phyloP scores from a whole-genome alignment of 768 basidiomycete species.

The Pleurotus tuoliensis region DNA sequence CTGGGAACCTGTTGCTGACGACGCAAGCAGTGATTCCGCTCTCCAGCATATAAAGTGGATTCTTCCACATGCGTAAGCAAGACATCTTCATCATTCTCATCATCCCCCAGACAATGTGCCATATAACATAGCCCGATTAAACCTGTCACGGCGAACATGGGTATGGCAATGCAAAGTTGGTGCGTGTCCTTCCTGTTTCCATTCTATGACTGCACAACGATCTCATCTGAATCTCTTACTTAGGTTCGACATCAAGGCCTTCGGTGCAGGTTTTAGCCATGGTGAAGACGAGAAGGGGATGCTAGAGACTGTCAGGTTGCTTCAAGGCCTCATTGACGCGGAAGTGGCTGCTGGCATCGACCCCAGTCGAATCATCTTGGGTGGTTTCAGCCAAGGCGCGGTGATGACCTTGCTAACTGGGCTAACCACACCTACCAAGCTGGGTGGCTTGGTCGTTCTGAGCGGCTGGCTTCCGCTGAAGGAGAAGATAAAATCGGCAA shows the following conservation, averaged over 20 bases:
- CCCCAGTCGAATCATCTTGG: slow-evolving; percentile 39
- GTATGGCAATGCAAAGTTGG: slow-evolving; percentile 77
- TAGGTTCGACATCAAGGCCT: slow-evolving; percentile 3
- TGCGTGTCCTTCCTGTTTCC: slow-evolving; percentile 19
- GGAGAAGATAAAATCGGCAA: slow-evolving; percentile 34
- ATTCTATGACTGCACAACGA: background rate
- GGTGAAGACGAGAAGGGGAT: slow-evolving; percentile 37
- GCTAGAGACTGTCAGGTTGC: slow-evolving; percentile 25
- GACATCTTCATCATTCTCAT: background rate
- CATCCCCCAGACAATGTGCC: background rate
- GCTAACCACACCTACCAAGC: slow-evolving; percentile 29
- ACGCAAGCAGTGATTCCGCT: slow-evolving; percentile 48
- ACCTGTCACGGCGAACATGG: slow-evolving; percentile 72
- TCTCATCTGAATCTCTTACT: background rate
- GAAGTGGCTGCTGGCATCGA: slow-evolving; percentile 39
- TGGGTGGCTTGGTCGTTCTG: slow-evolving; percentile 37
- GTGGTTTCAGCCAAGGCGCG: slow-evolving; percentile 48
- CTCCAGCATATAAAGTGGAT: slow-evolving; percentile 86
- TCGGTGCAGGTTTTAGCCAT: slow-evolving; percentile 2
- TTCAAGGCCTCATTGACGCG: slow-evolving; percentile 36
- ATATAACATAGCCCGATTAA: slow-evolving; percentile 39
- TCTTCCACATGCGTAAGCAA: slow-evolving; percentile 73
- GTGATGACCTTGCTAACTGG: slow-evolving; percentile 40
- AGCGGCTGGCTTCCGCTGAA: slow-evolving; percentile 42
- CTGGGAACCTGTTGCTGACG: slow-evolving; percentile 72